Evolutionary conservation across 768 basidiomycete species (phyloP).

Genomic region (Lactarius sp.): DNA sequence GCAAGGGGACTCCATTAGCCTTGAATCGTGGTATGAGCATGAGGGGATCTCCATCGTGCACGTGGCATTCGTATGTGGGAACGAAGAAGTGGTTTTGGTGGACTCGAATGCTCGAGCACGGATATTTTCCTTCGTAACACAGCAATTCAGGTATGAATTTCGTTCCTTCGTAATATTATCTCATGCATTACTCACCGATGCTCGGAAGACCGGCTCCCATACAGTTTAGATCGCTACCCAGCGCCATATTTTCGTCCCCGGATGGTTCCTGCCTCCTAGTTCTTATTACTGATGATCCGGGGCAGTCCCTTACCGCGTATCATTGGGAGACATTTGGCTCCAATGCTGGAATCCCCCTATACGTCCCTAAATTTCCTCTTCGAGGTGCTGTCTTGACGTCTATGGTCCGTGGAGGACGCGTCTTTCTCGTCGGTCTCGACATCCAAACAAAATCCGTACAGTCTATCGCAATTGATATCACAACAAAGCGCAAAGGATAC

Average conservation of each 20-base stretch:
- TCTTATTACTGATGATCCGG: constrained; percentile 22
- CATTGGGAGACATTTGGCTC: constrained; percentile 58
- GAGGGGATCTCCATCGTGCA: constrained; percentile 30
- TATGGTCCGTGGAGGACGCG: constrained; percentile 24
- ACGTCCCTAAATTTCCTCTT: constrained; percentile 29
- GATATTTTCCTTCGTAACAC: constrained; percentile 49
- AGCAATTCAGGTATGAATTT: constrained; percentile 43
- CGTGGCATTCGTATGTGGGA: constrained; percentile 43
- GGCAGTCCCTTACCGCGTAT: constrained; percentile 36
- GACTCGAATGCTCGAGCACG: constrained; percentile 42
- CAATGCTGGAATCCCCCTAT: constrained; percentile 39
- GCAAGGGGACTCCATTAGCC: constrained; percentile 38
- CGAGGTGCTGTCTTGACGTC: constrained; percentile 40
- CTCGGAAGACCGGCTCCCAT: constrained; percentile 41
- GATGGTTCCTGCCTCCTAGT: constrained; percentile 51
- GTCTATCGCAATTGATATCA: constrained; percentile 49
- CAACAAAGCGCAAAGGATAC: constrained; percentile 51
- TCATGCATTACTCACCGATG: neutral
- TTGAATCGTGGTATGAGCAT: constrained; percentile 41
- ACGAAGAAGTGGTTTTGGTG: constrained; percentile 49
- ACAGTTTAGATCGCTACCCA: constrained; percentile 35
- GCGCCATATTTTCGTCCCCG: constrained; percentile 41
- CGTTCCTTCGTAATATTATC: too few species aligned
- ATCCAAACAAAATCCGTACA: constrained; percentile 30
- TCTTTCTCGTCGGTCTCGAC: constrained; percentile 43